Percentiles rank a stretch among this genome's conserved stretches.
These are phyloP conservation scores for Corchorus olitorius DNA, from an alignment of 345 rosid genomes.

Conservation along the genomic window DNA sequence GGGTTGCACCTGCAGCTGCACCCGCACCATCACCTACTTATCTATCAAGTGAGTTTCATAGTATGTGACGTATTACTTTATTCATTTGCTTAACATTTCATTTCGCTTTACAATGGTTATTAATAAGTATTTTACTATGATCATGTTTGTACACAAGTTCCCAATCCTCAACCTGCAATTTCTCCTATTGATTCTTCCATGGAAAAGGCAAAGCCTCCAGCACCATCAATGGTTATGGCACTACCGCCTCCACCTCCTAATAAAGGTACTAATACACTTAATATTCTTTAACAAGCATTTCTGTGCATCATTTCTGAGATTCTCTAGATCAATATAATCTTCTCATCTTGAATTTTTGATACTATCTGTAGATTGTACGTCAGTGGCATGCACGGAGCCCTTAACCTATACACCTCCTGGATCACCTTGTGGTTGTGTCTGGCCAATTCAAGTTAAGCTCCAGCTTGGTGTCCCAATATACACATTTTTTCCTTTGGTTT, in stretches of 20 bases:
- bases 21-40: slow-evolving; percentile 40
- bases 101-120: slow-evolving; percentile 5
- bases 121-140: slow-evolving; percentile 11
- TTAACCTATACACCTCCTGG: slow-evolving; percentile 65
- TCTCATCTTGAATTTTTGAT: not conserved
- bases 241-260: slow-evolving; percentile 77
- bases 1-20: slow-evolving; percentile 36
- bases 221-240: slow-evolving; percentile 39
- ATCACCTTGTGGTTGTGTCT: slow-evolving; percentile 59
- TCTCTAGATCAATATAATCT: not conserved
- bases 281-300: not conserved
- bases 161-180: slow-evolving; percentile 40
- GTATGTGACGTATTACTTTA: slow-evolving; percentile 33
- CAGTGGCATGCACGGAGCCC: slow-evolving; percentile 55
- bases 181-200: slow-evolving; percentile 44
- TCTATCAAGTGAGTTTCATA: slow-evolving; percentile 22
- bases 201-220: slow-evolving; percentile 46
- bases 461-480: slow-evolving; percentile 48
- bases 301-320: not conserved
- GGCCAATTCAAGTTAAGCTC: slow-evolving; percentile 75
- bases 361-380: slow-evolving; percentile 51
- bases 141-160: slow-evolving; percentile 29
- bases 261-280: slow-evolving; percentile 35
- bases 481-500: slow-evolving; percentile 63
- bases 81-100: slow-evolving; percentile 14